Evolutionary conservation across 768 basidiomycete species (phyloP).

Genomic region (Psilocybe cyanescens): DNA sequence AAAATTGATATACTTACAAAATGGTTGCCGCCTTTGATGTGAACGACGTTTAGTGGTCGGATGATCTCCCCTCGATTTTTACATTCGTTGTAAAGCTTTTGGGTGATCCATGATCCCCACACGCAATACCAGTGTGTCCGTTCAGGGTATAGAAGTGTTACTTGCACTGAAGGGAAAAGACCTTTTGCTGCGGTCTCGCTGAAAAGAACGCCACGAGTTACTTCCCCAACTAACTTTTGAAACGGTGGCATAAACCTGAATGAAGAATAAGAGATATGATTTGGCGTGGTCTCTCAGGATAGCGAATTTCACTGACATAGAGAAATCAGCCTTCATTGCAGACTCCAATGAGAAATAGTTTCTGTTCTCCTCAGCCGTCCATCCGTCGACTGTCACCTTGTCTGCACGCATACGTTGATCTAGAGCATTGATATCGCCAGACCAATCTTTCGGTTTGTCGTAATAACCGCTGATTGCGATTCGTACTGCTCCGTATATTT

Average conservation of each 20-base stretch:
- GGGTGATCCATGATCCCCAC: constrained; percentile 25
- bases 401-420: constrained; percentile 24
- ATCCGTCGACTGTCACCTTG: constrained; percentile 19
- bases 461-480: constrained; percentile 34
- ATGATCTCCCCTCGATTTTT: constrained; percentile 19
- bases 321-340: background rate
- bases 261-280: background rate
- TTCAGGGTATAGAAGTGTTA: constrained; percentile 25
- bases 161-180: constrained; percentile 25
- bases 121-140: constrained; percentile 26
- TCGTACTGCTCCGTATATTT: constrained; percentile 25
- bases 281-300: constrained; percentile 1
- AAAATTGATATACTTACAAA: constrained; percentile 26
- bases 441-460: constrained; percentile 7
- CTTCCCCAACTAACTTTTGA: constrained; percentile 21
- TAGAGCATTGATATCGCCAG: constrained; percentile 14
- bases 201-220: constrained; percentile 25
- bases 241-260: constrained; percentile 25
- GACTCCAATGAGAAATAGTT: constrained; percentile 12
- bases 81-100: constrained; percentile 23
- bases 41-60: constrained; percentile 26
- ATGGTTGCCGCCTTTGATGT: constrained; percentile 34
- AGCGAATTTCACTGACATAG: background rate
- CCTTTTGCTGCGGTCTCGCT: constrained; percentile 17
- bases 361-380: constrained; percentile 24